Percentiles rank a stretch among this genome's conserved stretches.
These are phyloP conservation scores for Basidioascus undulatus DNA, from an alignment of 768 basidiomycete species.

Conservation along the genomic window DNA sequence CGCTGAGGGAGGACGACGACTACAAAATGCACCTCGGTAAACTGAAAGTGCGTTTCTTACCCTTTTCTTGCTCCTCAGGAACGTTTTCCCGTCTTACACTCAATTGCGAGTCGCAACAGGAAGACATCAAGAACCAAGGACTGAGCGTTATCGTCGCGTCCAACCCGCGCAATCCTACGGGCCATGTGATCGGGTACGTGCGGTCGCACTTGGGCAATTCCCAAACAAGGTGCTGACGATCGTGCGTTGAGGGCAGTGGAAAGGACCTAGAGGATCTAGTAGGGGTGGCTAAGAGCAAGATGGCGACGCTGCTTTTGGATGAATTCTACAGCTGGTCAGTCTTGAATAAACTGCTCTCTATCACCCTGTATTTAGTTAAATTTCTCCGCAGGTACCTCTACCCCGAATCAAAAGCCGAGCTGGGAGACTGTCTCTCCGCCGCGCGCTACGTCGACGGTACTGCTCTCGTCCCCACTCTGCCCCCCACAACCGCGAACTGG, in stretches of 20 bases:
- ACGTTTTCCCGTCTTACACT: conserved; percentile 1
- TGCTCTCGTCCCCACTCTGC: background rate
- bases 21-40: conserved; percentile 60
- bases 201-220: no score
- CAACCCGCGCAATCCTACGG: conserved; percentile 91
- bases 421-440: conserved; percentile 54
- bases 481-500: no score
- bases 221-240: no score
- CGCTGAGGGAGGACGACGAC: conserved; percentile 20
- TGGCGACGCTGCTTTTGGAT: conserved; percentile 35
- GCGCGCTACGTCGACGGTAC: conserved; percentile 48
- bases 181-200: conserved; percentile 49
- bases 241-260: conserved; percentile 24
- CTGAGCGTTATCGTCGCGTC: conserved; percentile 64
- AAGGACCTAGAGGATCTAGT: conserved; percentile 63
- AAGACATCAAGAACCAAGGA: conserved; percentile 60
- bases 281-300: conserved; percentile 33
- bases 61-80: background rate
- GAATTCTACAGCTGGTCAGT: conserved; percentile 68
- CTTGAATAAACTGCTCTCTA: background rate
- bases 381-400: conserved; percentile 36
- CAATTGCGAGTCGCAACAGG: conserved; percentile 20
- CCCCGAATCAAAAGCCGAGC: conserved; percentile 46
- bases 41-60: conserved; percentile 29
- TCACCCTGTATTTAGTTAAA: background rate